Conservation (phyloP, 371 early-diverging fungal species). For the Umbelopsis sp. region DNA sequence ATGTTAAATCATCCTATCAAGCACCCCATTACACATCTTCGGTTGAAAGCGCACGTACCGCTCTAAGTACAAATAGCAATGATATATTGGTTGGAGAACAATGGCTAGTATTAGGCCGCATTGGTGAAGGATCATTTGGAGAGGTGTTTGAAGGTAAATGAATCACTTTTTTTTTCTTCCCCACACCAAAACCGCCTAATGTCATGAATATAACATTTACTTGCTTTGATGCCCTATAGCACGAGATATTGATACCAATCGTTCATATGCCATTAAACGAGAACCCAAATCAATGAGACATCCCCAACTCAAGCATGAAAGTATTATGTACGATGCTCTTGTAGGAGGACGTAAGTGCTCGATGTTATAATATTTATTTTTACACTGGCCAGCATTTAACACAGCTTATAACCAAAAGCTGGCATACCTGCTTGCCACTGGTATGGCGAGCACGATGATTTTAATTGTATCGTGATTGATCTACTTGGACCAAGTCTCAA, state of each 20-base stretch:
- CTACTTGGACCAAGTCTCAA: constrained; percentile 95
- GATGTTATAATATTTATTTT: background rate
- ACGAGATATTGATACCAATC: constrained; percentile 47
- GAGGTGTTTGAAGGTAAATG: constrained; percentile 63
- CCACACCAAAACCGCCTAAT: no score
- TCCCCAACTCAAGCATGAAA: constrained; percentile 60
- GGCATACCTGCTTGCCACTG: constrained; percentile 88
- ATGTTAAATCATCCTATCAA: constrained; percentile 14
- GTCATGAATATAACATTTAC: background rate
- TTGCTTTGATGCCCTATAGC: constrained; percentile 25
- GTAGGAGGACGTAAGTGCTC: constrained; percentile 57
- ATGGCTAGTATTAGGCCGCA: constrained; percentile 60
- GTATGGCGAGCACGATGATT: constrained; percentile 90
- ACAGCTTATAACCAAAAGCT: constrained; percentile 29
- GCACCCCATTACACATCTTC: constrained; percentile 27
- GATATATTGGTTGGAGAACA: constrained; percentile 59
- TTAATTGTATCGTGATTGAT: constrained; percentile 94
- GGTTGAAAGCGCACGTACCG: constrained; percentile 34
- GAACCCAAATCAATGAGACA: constrained; percentile 46
- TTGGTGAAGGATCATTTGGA: constrained; percentile 67
- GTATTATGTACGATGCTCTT: constrained; percentile 51
- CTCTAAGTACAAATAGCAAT: constrained; percentile 39
- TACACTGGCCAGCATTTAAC: background rate
- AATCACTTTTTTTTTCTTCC: background rate
- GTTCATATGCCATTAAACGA: constrained; percentile 60